phyloP scores from a whole-genome alignment of 2,329 filamentous ascomycete species.

The Didymella exigua region DNA sequence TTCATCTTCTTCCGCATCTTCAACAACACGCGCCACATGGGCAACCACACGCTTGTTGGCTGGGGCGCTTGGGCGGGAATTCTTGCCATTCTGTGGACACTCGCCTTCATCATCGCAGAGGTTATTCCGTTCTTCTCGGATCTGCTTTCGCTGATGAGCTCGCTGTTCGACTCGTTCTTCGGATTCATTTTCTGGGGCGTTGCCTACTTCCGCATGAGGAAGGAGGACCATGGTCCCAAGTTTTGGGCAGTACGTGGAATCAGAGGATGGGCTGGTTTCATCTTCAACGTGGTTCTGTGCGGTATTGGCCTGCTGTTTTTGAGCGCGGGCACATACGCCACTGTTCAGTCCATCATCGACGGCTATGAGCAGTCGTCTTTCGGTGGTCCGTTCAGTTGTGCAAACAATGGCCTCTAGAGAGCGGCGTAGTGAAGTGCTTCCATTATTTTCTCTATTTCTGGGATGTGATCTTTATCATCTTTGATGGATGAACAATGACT shows the following conservation, averaged over 20 bases:
- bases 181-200: constrained; percentile 96
- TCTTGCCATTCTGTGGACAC: constrained; percentile 75
- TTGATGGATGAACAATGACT: neutral
- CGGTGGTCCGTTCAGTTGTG: constrained; percentile 75
- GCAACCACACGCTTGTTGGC: constrained; percentile 77
- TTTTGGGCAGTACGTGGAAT: constrained; percentile 61
- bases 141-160: constrained; percentile 75
- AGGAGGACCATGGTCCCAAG: constrained; percentile 63
- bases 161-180: constrained; percentile 89
- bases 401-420: constrained; percentile 65
- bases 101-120: constrained; percentile 90
- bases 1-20: constrained; percentile 94
- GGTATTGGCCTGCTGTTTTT: constrained; percentile 80
- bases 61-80: constrained; percentile 82
- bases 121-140: constrained; percentile 93
- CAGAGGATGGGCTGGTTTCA: constrained; percentile 60
- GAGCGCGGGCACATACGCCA: constrained; percentile 76
- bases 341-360: constrained; percentile 74
- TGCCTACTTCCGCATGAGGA: constrained; percentile 77
- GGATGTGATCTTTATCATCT: neutral
- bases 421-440: neutral
- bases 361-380: constrained; percentile 70
- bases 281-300: constrained; percentile 75
- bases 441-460: neutral
- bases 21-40: constrained; percentile 77